phyloP scores from a whole-genome alignment of 768 basidiomycete genomes.

The Leccinum longicurvipes region DNA sequence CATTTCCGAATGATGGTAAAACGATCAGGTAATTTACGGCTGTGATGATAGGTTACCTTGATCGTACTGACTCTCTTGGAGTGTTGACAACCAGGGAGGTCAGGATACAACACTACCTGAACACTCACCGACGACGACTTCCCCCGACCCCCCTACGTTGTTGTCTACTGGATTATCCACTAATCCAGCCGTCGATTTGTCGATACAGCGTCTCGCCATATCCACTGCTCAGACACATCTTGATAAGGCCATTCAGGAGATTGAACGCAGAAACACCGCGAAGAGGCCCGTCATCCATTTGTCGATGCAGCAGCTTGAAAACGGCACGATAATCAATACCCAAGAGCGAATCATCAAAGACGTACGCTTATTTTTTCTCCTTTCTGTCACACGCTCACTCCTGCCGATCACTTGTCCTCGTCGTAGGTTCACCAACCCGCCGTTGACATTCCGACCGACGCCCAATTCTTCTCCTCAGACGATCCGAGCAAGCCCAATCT shows the following conservation, averaged over 20 bases:
- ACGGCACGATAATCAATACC: constrained; percentile 24
- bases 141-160: rapidly evolving
- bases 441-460: constrained; percentile 60
- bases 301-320: constrained; percentile 25
- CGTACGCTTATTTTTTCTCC: constrained; percentile 8
- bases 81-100: too few relatives aligned
- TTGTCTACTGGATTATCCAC: background rate
- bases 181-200: constrained; percentile 13
- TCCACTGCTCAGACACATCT: constrained; percentile 16
- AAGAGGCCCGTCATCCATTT: constrained; percentile 19
- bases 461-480: constrained; percentile 67
- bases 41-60: background rate
- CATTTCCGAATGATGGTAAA: background rate
- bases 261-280: constrained; percentile 26
- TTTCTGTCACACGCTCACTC: background rate
- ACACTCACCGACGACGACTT: background rate
- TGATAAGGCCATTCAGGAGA: constrained; percentile 29
- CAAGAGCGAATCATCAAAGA: constrained; percentile 25
- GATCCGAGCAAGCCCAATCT: constrained; percentile 65
- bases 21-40: background rate
- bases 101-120: too few relatives aligned
- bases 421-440: constrained; percentile 66
- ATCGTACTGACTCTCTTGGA: background rate
- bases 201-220: constrained; percentile 27
- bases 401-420: background rate